Evolutionary conservation across 2,329 filamentous ascomycete species (phyloP), one percentile per base, ranked within the genome.

Genomic region (Penicillium sp.): DNA sequence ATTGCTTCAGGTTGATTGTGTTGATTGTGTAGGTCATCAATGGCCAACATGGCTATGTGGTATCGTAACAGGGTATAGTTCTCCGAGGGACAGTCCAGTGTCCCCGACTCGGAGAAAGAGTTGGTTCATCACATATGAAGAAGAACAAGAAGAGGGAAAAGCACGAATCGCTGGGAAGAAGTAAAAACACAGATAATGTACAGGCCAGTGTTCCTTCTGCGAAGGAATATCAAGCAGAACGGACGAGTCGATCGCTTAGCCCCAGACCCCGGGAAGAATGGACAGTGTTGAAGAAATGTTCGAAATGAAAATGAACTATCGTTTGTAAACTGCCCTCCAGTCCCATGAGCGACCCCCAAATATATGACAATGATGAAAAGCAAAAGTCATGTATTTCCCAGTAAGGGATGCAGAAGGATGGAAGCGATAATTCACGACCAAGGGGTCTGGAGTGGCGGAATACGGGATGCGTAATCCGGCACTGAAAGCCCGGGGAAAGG

Each of bases 321-420:
- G 52, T 63, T 61, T 59, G 52, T 60, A 57, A 47, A 50, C 54
- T 61, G 64, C 39, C 57, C 51, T 54, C 50, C 39, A 58, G 53
- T 59, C 49, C 45, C 25, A 43, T 36, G 39, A 58, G 44, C 33
- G 50, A 61, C 39, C 45, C 53, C 55, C 48, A 59, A 59, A 57
- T 52, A 58, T 25, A 41, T 45, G 50, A 33, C 23, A 16, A n/a
- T 36, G 43, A 58, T 33, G 54, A n/a, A 23, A 36, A 51, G 15
- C 3, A 29, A 39, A 29, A 25, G 45, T 34, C 29, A 16, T 31
- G 9, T 19, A 11, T 19, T 19, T 39, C 36, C 10, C 2, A 3
- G 19, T 11, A 19, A 39, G 36, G n/a, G 36, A 10, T 39, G 36
- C n/a, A n/a, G n/a, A 39, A 39, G n/a, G 9, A 21, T 19, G n/a